These are phyloP conservation scores for Adansonia rubrostipa DNA, from an alignment of 441 rosid genomes.

Conservation along the genomic window DNA sequence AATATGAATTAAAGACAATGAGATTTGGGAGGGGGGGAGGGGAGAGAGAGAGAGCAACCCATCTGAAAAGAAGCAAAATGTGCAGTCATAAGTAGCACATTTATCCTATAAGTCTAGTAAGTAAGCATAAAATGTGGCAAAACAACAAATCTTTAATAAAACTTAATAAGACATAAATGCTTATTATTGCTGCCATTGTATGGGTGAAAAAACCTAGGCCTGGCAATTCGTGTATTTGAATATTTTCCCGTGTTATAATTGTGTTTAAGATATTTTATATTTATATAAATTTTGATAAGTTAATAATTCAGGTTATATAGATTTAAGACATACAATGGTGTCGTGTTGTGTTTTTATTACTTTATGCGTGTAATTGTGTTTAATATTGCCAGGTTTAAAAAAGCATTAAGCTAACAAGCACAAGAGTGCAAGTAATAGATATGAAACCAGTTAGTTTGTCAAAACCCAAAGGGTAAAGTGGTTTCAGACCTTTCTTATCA, in stretches of 20 bases:
- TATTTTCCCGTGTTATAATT: too few relatives aligned
- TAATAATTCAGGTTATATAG: too few relatives aligned
- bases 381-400: background rate
- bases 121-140: background rate
- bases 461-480: constrained; percentile 1
- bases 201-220: too few relatives aligned
- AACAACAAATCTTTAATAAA: background rate
- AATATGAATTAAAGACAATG: background rate
- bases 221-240: too few relatives aligned
- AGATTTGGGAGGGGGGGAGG: background rate
- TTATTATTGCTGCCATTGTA: background rate
- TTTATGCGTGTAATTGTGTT: too few relatives aligned
- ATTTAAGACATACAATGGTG: too few relatives aligned
- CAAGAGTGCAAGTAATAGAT: background rate
- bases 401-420: background rate
- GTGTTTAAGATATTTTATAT: too few relatives aligned
- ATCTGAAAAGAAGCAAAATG: background rate
- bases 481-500: background rate
- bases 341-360: too few relatives aligned
- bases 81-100: background rate
- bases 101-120: background rate
- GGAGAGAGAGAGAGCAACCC: background rate
- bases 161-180: background rate
- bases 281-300: too few relatives aligned
- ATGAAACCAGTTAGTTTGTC: background rate